These are phyloP conservation scores for Ceratobasidium theobromae DNA, from an alignment of 1,284 basidiomycete species.

Conservation along the genomic window DNA sequence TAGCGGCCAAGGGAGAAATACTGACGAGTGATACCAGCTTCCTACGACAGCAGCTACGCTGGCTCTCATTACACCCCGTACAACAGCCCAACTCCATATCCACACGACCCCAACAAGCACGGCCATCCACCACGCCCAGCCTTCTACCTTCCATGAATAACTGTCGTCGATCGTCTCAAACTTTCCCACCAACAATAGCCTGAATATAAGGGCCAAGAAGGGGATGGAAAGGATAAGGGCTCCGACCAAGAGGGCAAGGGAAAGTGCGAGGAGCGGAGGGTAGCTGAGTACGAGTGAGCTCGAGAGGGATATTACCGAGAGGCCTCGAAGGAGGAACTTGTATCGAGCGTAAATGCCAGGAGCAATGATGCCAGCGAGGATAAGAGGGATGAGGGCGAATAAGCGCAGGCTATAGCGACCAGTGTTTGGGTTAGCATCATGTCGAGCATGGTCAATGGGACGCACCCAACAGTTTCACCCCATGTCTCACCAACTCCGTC, in stretches of 20 bases:
- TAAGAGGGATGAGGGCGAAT: conserved; percentile 74
- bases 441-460: conserved; percentile 34
- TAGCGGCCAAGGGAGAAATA: conserved; percentile 33
- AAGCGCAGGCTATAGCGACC: conserved; percentile 58
- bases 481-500: conserved; percentile 64
- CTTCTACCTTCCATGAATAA: conserved; percentile 70
- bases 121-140: conserved; percentile 85
- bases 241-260: conserved; percentile 72
- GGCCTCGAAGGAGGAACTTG: conserved; percentile 59
- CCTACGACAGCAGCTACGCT: conserved; percentile 83
- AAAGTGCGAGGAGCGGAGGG: conserved; percentile 79
- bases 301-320: conserved; percentile 75
- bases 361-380: conserved; percentile 68
- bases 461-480: conserved; percentile 80
- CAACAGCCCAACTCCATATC: conserved; percentile 91
- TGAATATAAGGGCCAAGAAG: conserved; percentile 81
- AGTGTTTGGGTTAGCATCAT: too few relatives aligned
- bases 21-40: conserved; percentile 89
- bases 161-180: conserved; percentile 47
- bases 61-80: conserved; percentile 77
- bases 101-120: conserved; percentile 67
- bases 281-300: conserved; percentile 76
- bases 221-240: conserved; percentile 78
- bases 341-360: conserved; percentile 66
- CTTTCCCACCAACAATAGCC: conserved; percentile 75